Percentiles rank a stretch among this genome's conserved stretches.
phyloP scores from a whole-genome alignment of 371 early-diverging fungal species.

The Neoconidiobolus thromboides region DNA sequence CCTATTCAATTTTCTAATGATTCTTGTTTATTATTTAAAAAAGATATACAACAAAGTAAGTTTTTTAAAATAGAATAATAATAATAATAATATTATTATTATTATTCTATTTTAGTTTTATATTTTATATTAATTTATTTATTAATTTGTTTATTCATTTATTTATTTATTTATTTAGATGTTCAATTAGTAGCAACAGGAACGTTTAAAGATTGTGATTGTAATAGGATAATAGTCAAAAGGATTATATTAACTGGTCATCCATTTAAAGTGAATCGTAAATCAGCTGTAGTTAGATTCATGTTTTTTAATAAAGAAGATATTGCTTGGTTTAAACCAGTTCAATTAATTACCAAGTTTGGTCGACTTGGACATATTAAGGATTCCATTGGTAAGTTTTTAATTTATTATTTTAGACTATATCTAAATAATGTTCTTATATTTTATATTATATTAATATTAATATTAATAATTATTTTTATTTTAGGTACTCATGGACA shows the following conservation, averaged over 20 bases:
- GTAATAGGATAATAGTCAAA: conserved; percentile 78
- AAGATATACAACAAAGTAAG: too few species aligned
- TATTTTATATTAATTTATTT: not conserved
- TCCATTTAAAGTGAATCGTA: conserved; percentile 82
- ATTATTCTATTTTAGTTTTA: not conserved
- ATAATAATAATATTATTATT: too few species aligned
- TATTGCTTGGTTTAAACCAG: conserved; percentile 82
- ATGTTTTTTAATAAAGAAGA: conserved; percentile 93
- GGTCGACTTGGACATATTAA: conserved; percentile 83
- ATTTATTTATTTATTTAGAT: not conserved
- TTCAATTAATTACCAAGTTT: conserved; percentile 73
- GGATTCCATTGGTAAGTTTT: conserved; percentile 27
- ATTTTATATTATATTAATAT: too few species aligned
- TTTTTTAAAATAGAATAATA: too few species aligned
- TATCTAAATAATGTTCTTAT: too few species aligned
- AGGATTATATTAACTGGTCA: conserved; percentile 86
- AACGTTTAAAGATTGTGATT: conserved; percentile 47
- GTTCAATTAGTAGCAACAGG: conserved; percentile 66
- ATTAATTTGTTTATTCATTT: not conserved
- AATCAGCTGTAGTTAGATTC: conserved; percentile 79
- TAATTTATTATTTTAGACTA: not conserved
- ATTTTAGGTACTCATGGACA: conserved; percentile 88
- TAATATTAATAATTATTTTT: too few species aligned
- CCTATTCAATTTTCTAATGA: conserved; percentile 32
- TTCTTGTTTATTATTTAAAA: not conserved